These are phyloP conservation scores for Mesembryanthemum crystallinum DNA, from an alignment of 148 eudicot genomes.

Conservation along the genomic window DNA sequence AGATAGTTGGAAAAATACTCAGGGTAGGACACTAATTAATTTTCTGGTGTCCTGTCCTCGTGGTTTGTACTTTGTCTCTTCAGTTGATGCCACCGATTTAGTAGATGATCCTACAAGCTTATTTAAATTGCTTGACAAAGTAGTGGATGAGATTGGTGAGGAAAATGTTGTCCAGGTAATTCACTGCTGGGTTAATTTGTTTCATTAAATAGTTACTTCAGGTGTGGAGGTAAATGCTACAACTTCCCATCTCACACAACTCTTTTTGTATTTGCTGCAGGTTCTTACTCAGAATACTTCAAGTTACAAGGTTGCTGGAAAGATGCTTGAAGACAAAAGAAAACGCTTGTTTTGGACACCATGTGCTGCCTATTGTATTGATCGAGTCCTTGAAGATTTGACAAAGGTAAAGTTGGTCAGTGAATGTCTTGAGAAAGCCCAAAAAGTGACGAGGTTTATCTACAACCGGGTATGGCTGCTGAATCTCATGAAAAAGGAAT, in stretches of 20 bases:
- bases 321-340: slow-evolving; percentile 93
- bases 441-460: slow-evolving; percentile 74
- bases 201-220: background rate
- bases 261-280: slow-evolving; percentile 34
- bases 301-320: slow-evolving; percentile 80
- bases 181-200: slow-evolving; percentile 12
- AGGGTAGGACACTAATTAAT: slow-evolving; percentile 62
- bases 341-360: slow-evolving; percentile 83
- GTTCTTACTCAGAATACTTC: slow-evolving; percentile 78
- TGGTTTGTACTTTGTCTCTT: slow-evolving; percentile 72
- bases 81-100: slow-evolving; percentile 74
- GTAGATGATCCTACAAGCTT: slow-evolving; percentile 61
- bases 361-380: slow-evolving; percentile 76
- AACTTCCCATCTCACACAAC: slow-evolving; percentile 6
- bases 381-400: slow-evolving; percentile 78
- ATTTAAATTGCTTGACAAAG: slow-evolving; percentile 72
- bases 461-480: slow-evolving; percentile 73
- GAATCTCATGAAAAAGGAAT: slow-evolving; percentile 75
- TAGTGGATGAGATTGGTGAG: slow-evolving; percentile 89
- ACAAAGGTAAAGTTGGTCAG: slow-evolving; percentile 63
- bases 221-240: background rate
- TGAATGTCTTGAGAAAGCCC: slow-evolving; percentile 77
- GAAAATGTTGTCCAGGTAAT: slow-evolving; percentile 89
- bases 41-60: slow-evolving; percentile 90
- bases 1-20: slow-evolving; percentile 81